Base-by-base conservation (phyloP, 163 green algal species). In the Scenedesmus sp. region DNA sequence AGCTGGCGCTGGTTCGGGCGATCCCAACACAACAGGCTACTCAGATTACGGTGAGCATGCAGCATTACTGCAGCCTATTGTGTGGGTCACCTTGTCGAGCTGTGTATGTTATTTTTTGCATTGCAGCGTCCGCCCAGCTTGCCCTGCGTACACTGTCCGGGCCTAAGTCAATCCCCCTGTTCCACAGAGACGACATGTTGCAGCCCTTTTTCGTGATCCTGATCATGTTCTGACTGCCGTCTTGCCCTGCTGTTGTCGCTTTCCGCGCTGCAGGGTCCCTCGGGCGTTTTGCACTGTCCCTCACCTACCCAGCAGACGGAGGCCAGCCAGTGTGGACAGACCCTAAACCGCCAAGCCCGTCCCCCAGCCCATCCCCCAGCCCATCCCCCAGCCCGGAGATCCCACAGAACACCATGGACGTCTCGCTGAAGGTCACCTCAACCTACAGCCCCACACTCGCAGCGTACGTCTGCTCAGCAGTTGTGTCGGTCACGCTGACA, bases 21-120 rank as follows among this genome's bases (percentile, higher is more conserved):
- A 61, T 26, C 43, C 35, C 4, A 30, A 33, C 13, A 40, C 10
- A 1, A 37, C n/a, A 3, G 79, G 78, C 59, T 91, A 91, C 53
- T 76, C 56, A 12, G 73, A 51, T n/a, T 91, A 91, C 51, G 87
- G 51, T 76, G 65, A 76, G 65, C 30, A 35, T 72, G 24, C 65
- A 16, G 7, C 6, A 9, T 5, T 37, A 20, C 18, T 30, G 65
- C 65, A 76, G 24, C 16, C 7, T 5, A 76, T 30, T 76, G 2
- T 30, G 26, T 37, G 30, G 2, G 16, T 40, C 7, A 7, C 16
- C 30, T 2, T 40, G 30, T 40, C 40, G 30, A 40, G 24, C 5
- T 7, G 9, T 76, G 65, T 33, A 33, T 9, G 22, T 24, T 33
- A 33, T 9, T 5, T 24, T 35, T n/a, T 22, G 13, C 9, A 35